A percentile compares a stretch with the other conserved stretches of the same genome.
Evolutionary conservation across 106 monocot genomes (phyloP).

Genomic region (Ottelia alismoides): DNA sequence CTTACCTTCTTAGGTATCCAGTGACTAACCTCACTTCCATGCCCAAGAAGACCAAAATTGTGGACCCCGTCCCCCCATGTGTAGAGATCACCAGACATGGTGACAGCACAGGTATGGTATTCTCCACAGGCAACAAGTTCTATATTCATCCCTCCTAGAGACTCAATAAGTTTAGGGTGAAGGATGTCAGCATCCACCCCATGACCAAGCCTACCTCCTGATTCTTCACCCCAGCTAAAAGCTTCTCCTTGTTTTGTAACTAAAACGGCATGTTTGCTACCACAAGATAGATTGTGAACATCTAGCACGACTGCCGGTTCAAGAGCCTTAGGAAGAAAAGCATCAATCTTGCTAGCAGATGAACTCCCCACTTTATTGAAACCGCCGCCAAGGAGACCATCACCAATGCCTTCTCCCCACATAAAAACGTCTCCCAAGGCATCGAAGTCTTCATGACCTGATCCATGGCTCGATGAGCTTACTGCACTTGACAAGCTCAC

Average conservation of each 20-base stretch:
- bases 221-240: constrained; percentile 51
- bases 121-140: constrained; percentile 5
- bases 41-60: constrained; percentile 3
- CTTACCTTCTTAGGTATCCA: constrained; percentile 47
- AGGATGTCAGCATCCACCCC: constrained; percentile 21
- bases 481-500: constrained; percentile 65
- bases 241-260: constrained; percentile 50
- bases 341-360: constrained; percentile 13
- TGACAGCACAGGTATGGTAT: constrained; percentile 33
- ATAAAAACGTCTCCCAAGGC: constrained; percentile 53
- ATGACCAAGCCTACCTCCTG: constrained; percentile 40
- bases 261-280: constrained; percentile 47
- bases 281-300: constrained; percentile 42
- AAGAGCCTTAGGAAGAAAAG: constrained; percentile 41
- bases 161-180: constrained; percentile 8
- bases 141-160: constrained; percentile 17
- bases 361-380: constrained; percentile 15
- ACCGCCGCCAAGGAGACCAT: constrained; percentile 45
- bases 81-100: constrained; percentile 48
- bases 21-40: constrained; percentile 15
- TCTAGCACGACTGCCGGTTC: constrained; percentile 39
- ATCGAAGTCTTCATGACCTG: constrained; percentile 52
- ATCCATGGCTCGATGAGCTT: constrained; percentile 66
- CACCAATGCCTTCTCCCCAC: constrained; percentile 50
- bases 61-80: constrained; percentile 34